Evolutionary conservation across 331 rosid genomes (phyloP).

Genomic region (Malus hybrid): DNA sequence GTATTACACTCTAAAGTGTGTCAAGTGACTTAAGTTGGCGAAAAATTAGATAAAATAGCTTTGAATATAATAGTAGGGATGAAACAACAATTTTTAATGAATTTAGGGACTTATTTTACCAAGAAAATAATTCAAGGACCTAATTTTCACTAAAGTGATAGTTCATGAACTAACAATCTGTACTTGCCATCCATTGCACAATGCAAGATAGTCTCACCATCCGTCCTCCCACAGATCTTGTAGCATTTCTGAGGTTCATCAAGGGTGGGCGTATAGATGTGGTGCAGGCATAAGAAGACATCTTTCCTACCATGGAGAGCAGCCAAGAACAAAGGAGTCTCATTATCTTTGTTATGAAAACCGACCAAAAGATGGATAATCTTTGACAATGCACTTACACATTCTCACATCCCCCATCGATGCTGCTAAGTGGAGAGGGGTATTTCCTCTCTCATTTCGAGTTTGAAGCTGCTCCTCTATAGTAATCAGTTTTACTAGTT

Average conservation of each 20-base stretch:
- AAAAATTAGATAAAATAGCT: too few relatives aligned
- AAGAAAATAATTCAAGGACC: too few relatives aligned
- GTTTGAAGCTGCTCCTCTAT: neutral
- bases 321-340: constrained; percentile 52
- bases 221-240: constrained; percentile 4
- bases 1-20: too few relatives aligned
- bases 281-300: constrained; percentile 32
- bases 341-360: constrained; percentile 19
- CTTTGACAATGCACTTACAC: constrained; percentile 15
- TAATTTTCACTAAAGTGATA: too few relatives aligned
- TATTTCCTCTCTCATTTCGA: constrained; percentile 3
- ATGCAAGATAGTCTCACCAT: constrained; percentile 47
- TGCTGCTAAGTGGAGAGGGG: constrained; percentile 43
- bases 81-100: too few relatives aligned
- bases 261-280: neutral
- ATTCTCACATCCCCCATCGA: constrained; percentile 16
- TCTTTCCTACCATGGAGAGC: constrained; percentile 28
- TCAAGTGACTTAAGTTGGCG: too few relatives aligned
- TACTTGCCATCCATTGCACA: constrained; percentile 11
- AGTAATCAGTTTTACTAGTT: neutral
- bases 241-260: neutral
- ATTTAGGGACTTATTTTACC: too few relatives aligned
- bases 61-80: too few relatives aligned
- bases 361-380: neutral
- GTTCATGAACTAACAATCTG: too few relatives aligned